A percentile compares a stretch with the other conserved stretches of the same genome.
These are phyloP conservation scores for Aspergillus proliferans DNA, from an alignment of 2,329 filamentous ascomycete species.

Conservation along the genomic window DNA sequence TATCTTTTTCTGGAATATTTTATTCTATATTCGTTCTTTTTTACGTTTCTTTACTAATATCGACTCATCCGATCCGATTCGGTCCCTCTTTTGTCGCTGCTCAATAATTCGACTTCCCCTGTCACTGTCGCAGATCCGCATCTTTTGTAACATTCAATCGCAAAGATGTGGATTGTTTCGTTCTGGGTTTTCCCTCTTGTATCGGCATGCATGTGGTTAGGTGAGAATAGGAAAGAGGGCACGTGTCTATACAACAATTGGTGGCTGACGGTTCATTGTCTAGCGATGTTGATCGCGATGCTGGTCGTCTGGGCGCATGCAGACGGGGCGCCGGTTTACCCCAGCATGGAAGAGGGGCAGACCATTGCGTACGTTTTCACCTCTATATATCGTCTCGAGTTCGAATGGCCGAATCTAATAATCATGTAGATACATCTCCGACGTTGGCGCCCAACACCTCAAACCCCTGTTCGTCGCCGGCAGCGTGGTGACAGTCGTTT, in stretches of 20 bases:
- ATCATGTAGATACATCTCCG: conserved; percentile 39
- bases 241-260: background rate
- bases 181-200: conserved; percentile 54
- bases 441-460: conserved; percentile 53
- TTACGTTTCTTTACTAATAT: background rate
- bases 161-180: conserved; percentile 40
- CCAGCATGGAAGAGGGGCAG: conserved; percentile 48
- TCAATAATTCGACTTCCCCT: background rate
- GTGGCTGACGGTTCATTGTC: background rate
- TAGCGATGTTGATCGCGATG: conserved; percentile 56
- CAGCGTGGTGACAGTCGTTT: conserved; percentile 60
- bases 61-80: background rate
- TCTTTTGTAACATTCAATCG: background rate
- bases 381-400: background rate
- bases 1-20: background rate
- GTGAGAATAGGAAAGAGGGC: conserved; percentile 22
- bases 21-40: background rate
- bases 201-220: conserved; percentile 51
- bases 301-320: conserved; percentile 50
- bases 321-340: conserved; percentile 48
- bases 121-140: background rate
- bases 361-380: conserved; percentile 43
- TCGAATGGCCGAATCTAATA: background rate
- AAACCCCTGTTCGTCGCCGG: conserved; percentile 60
- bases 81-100: background rate